Base-by-base conservation (phyloP, 257 asterid genomes). In the Plantago major region DNA sequence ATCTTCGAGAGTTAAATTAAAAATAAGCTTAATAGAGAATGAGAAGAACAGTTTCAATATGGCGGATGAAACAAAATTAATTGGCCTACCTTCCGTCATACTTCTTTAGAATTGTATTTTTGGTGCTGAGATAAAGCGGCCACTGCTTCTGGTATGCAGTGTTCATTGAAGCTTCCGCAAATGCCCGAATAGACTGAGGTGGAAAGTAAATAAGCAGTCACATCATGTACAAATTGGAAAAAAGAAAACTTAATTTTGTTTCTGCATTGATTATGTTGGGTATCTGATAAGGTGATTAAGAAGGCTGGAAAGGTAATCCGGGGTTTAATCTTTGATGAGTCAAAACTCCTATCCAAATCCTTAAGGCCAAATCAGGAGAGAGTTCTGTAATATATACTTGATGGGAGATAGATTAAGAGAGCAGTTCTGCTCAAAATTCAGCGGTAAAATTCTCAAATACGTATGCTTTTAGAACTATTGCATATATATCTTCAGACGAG, bases 41-140 rank as follows among this genome's bases (percentile, higher is more conserved):
- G 40, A 50, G 10, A 58, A 48, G 10, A 47, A 48, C 59, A 55
- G 17, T 11, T 69, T 19, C 48, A 51, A 46, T 30, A 60, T 54
- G 9, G 18, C 58, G 40, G 50, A 47, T 30, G 15, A 58, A 67
- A 16, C 28, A 61, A 48, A 45, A 26, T 58, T 53, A 50, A 65
- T 46, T 18, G 61, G 6, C 53, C 3, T 67, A 93, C 99, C 99
- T 93, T 81, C 99, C 97, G 56, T 93, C 99, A 65, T 93, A 93
- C 65, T 87, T 93, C 82, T 89, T 93, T 55, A 93, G 82, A 68
- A 93, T 89, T 13, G 99, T 93, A 79, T 93, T 89, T 76, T 93
- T 93, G 62, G 99, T 93, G 87, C 99, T 93, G 69, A 93, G 96
- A 77, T 89, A 89, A 22, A 93, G 88, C 14, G 99, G 99, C 99